Evolutionary conservation across 73 alveolate genomes (phyloP).

Genomic region (Symbiodinium pilosum): DNA sequence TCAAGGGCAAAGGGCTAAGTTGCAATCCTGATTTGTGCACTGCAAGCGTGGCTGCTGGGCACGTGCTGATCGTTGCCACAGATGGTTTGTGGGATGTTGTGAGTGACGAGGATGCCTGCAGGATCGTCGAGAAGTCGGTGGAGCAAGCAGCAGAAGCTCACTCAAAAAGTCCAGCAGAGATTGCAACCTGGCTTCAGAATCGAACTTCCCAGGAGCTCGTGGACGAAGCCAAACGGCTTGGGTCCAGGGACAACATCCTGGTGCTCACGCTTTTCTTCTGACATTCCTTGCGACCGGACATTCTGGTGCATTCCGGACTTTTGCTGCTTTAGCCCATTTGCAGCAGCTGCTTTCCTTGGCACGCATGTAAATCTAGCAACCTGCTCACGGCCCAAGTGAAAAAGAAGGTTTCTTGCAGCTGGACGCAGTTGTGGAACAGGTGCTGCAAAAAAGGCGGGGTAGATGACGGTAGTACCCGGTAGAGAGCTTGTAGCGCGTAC

Average conservation of each 20-base stretch:
- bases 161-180: not conserved
- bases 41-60: not conserved
- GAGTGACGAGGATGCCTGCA: constrained; percentile 22
- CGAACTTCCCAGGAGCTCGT: not conserved
- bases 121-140: not conserved
- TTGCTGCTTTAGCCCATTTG: too few species aligned
- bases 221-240: constrained; percentile 26
- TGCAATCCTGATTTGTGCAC: not conserved
- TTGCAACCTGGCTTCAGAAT: not conserved
- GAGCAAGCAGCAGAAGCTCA: not conserved
- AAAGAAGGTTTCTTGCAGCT: too few species aligned
- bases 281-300: too few species aligned
- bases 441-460: too few species aligned
- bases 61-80: constrained; percentile 17
- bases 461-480: too few species aligned
- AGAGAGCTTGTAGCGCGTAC: too few species aligned
- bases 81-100: constrained; percentile 35
- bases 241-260: constrained; percentile 15
- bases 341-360: too few species aligned
- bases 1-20: constrained; percentile 22
- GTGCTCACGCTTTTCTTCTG: not conserved
- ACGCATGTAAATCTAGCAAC: too few species aligned
- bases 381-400: too few species aligned
- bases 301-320: too few species aligned
- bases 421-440: too few species aligned